A percentile compares a stretch with the other conserved stretches of the same genome.
These are phyloP conservation scores for Begonia fuchsioides DNA, from an alignment of 306 rosid species.

Conservation along the genomic window DNA sequence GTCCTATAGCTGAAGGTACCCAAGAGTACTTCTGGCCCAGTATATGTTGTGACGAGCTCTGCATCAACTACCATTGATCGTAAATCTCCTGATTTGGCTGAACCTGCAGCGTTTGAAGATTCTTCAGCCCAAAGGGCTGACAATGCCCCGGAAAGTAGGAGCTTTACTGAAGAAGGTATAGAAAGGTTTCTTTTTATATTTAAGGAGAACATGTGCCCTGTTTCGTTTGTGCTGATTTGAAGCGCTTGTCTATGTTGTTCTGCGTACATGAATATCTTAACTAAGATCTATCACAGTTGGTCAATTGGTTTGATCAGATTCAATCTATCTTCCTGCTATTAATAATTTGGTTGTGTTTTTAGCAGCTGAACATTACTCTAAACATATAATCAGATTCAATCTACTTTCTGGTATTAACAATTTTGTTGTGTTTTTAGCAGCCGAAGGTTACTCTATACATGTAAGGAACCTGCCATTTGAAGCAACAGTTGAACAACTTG, in stretches of 20 bases:
- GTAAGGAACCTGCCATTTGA: constrained; percentile 79
- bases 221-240: too few species aligned
- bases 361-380: constrained; percentile 81
- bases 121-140: constrained; percentile 37
- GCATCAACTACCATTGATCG: constrained; percentile 36
- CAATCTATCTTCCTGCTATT: too few species aligned
- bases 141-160: constrained; percentile 46
- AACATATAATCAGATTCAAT: constrained; percentile 36
- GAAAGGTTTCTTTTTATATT: neutral
- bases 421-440: constrained; percentile 17
- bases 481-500: constrained; percentile 82
- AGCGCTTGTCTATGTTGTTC: too few species aligned
- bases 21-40: constrained; percentile 35
- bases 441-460: constrained; percentile 88
- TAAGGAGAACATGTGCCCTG: too few species aligned
- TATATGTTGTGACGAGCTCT: constrained; percentile 18
- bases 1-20: constrained; percentile 39
- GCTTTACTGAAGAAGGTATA: constrained; percentile 69
- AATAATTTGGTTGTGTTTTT: neutral
- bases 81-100: constrained; percentile 24
- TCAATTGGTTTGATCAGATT: too few species aligned
- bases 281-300: too few species aligned
- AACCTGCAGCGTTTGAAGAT: constrained; percentile 37
- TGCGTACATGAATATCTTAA: too few species aligned
- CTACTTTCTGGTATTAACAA: too few species aligned